Base-by-base conservation (phyloP, 768 basidiomycete species). In the Termitomyces sp. region DNA sequence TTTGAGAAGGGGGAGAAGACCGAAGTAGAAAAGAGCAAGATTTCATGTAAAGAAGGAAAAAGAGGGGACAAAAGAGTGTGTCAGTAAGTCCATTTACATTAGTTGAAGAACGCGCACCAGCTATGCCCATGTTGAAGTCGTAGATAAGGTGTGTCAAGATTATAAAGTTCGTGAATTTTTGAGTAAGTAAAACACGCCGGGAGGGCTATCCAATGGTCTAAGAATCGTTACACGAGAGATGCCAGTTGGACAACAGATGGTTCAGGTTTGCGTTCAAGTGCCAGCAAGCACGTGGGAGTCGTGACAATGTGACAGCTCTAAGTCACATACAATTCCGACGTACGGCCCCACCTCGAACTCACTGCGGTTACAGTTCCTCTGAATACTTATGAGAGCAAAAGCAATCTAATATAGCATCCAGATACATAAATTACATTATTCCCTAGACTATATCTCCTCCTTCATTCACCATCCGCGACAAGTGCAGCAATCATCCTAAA, bases 401-500 rank as follows among this genome's bases (percentile, higher is more conserved):
- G 48, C 51, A 56, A 48, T 34, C 30, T 40, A 32, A 39, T 26
- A 51, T 22, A 39, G 30, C 46, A 42, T 55, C 59, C 49, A 57
- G 42, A 50, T 62, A 55, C 44, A 53, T 42, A 49, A 30, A 47
- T 24, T 59, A 61, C 52, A 55, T 48, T 57, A 50, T 43, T 13
- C 30, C 49, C 40, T 57, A 58, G 24, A 53, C 20, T 20, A 58
- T 32, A 36, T 26, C 18, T 2, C n/a, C 33, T 40, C 14, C 52
- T 13, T 68, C 71, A 87, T 71, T 86, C 85, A 71, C 84, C 86
- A 65, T 88, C 89, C 56, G 88, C 87, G 65, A 93, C 89, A 61
- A 93, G 83, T 20, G 91, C 88, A 33, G 88, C 84, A 67, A 93
- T 93, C 91, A 92, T 91, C 89, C 91, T 62, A 32, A 42, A 49